Evolutionary conservation across 805 yeast species (phyloP).

Genomic region (Candida takata): DNA sequence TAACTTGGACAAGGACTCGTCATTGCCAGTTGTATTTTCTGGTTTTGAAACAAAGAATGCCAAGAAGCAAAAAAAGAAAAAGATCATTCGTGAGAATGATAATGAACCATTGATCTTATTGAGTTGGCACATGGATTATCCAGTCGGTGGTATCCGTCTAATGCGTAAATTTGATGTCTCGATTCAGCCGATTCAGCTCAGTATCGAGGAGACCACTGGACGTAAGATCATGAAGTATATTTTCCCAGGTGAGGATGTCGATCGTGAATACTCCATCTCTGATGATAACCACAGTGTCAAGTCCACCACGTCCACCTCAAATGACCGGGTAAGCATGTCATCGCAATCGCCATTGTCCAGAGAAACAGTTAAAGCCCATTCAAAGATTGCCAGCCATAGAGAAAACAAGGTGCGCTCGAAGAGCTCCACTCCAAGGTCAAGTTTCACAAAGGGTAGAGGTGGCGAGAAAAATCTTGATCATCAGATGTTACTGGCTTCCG

Average conservation of each 20-base stretch:
- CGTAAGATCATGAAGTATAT: conserved; percentile 55
- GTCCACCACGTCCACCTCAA: neutral
- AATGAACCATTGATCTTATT: conserved; percentile 34
- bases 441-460: neutral
- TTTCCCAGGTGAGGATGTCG: conserved; percentile 45
- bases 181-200: conserved; percentile 61
- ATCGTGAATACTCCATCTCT: conserved; percentile 11
- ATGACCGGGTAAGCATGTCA: too few species aligned
- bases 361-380: neutral
- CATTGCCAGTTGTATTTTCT: conserved; percentile 66
- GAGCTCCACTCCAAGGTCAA: neutral
- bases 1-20: conserved; percentile 49
- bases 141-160: conserved; percentile 89
- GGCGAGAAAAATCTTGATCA: neutral
- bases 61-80: conserved; percentile 10
- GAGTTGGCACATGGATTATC: conserved; percentile 73
- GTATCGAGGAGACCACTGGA: conserved; percentile 67
- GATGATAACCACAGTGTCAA: conserved; percentile 1
- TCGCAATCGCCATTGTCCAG: conserved; percentile 1
- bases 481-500: too few species aligned
- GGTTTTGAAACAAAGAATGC: conserved; percentile 29
- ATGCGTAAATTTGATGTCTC: conserved; percentile 55
- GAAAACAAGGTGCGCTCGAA: neutral
- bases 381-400: neutral
- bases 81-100: conserved; percentile 14